Percentiles rank a stretch among this genome's conserved stretches.
phyloP scores from a whole-genome alignment of 163 green algal genomes.

The Coccomyxa subellipsoidea region DNA sequence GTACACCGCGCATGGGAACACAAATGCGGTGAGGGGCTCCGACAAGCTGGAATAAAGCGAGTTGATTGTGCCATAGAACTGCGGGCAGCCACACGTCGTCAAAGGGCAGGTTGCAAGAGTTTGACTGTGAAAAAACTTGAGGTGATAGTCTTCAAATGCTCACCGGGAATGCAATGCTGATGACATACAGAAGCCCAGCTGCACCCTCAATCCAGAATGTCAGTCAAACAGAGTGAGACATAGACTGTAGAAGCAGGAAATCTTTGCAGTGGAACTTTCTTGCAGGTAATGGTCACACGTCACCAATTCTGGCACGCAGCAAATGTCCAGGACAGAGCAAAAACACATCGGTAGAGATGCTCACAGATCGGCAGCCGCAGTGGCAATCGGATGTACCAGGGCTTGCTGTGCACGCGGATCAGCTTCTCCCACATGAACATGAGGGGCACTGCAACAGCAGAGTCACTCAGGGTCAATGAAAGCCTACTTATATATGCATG shows the following conservation, averaged over 20 bases:
- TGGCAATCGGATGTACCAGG: not conserved
- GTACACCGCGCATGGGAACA: not conserved
- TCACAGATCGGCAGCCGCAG: not conserved
- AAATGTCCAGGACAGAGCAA: not conserved
- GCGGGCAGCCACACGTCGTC: too few relatives aligned
- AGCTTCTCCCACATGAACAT: constrained; percentile 7
- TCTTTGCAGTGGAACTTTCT: not conserved
- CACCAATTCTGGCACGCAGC: too few relatives aligned
- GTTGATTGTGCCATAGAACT: not conserved
- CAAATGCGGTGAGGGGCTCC: not conserved
- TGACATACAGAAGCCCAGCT: not conserved
- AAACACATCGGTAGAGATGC: not conserved
- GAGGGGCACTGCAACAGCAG: constrained; percentile 3
- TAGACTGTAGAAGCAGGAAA: too few relatives aligned
- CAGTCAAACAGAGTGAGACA: not conserved
- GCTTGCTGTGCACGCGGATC: constrained; percentile 1
- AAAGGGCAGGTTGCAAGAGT: too few relatives aligned
- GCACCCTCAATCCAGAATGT: not conserved
- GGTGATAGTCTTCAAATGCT: too few relatives aligned
- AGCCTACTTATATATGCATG: not conserved
- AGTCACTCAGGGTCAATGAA: not conserved
- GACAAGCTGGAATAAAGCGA: not conserved
- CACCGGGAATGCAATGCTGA: not conserved
- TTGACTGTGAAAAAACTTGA: too few relatives aligned
- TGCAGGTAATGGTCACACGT: not conserved